Conservation (phyloP, 176 grass and related monocot genomes). For the Bonia amplexicaulis region DNA sequence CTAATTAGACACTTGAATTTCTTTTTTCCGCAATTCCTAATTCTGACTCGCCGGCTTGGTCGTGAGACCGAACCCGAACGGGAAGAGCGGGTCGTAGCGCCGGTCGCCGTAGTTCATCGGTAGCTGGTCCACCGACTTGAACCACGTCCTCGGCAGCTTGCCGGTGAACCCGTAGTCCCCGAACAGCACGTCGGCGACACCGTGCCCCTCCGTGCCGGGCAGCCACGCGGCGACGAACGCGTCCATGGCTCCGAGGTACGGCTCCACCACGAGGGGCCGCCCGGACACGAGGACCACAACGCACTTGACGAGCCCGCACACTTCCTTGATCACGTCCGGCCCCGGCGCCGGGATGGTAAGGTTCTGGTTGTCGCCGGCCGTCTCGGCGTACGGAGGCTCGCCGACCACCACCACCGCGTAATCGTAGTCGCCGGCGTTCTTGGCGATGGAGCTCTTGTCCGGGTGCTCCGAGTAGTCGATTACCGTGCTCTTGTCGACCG, state of each 20-base stretch:
- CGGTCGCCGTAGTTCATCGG: constrained; percentile 88
- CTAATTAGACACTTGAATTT: no score
- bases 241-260: constrained; percentile 59
- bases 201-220: constrained; percentile 76
- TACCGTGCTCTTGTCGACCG: constrained; percentile 42
- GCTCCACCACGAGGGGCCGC: constrained; percentile 68
- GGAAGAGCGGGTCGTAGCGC: constrained; percentile 79
- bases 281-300: constrained; percentile 64
- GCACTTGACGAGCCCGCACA: constrained; percentile 58
- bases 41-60: constrained; percentile 22
- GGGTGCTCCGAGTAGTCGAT: constrained; percentile 45
- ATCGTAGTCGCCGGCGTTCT: constrained; percentile 38
- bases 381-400: constrained; percentile 60
- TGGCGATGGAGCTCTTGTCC: constrained; percentile 29
- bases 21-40: not conserved
- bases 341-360: constrained; percentile 54
- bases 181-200: constrained; percentile 72
- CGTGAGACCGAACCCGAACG: constrained; percentile 74
- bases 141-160: constrained; percentile 84
- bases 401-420: constrained; percentile 59
- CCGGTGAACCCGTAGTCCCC: constrained; percentile 79
- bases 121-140: constrained; percentile 82
- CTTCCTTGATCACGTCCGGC: constrained; percentile 30
- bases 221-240: constrained; percentile 89
- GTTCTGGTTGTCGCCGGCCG: constrained; percentile 51